Evolutionary conservation across 345 rosid genomes (phyloP).

Genomic region (Lenwebbia sp.): DNA sequence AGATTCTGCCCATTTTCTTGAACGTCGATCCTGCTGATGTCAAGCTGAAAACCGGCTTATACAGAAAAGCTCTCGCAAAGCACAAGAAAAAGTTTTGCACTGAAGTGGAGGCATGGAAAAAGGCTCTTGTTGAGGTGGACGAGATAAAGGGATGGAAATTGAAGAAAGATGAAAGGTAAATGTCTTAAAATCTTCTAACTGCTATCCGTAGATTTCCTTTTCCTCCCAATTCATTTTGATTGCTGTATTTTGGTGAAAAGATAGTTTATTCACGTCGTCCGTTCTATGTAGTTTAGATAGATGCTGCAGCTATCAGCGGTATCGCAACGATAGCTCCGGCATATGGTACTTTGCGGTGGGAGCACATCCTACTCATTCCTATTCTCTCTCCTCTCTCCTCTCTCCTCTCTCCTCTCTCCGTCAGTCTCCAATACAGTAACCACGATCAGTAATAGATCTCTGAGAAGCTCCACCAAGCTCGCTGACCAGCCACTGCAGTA

Average conservation of each 20-base stretch:
- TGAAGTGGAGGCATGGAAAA: neutral
- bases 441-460: neutral
- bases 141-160: neutral
- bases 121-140: neutral
- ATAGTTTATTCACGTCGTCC: neutral
- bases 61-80: neutral
- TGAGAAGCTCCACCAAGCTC: neutral
- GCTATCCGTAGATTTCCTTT: neutral
- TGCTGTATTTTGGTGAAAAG: neutral
- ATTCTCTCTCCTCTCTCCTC: neutral
- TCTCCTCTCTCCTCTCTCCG: neutral
- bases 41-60: neutral
- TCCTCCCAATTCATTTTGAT: neutral
- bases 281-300: neutral
- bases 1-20: neutral
- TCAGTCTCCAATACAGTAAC: neutral
- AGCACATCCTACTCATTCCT: neutral
- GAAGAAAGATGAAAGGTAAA: neutral
- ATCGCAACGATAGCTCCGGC: neutral
- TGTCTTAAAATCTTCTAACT: neutral
- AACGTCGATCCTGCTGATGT: neutral
- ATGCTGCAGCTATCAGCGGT: neutral
- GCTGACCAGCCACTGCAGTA: neutral
- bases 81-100: neutral
- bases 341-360: neutral